A percentile compares a stretch with the other conserved stretches of the same genome.
Conservation (phyloP, 2,329 filamentous ascomycete species). For the Aspergillus floridensis region DNA sequence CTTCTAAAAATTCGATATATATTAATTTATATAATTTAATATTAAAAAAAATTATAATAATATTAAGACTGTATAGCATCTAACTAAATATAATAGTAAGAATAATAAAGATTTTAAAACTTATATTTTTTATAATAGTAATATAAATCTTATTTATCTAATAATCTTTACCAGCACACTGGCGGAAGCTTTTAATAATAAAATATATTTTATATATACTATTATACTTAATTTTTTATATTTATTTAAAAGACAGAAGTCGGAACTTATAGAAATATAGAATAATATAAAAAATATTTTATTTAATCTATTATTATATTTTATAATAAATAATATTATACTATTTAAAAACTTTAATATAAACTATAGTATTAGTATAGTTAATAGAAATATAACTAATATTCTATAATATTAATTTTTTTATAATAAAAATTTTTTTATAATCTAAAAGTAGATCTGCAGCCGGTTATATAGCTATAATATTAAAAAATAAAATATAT, state of each 20-base stretch:
- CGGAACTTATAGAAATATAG: background rate
- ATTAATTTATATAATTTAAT: background rate
- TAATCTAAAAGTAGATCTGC: background rate
- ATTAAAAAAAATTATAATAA: background rate
- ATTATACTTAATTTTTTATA: background rate
- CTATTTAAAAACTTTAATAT: background rate
- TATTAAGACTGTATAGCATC: background rate
- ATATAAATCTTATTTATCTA: background rate
- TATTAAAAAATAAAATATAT: background rate
- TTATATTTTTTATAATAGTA: background rate
- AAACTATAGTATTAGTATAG: too few relatives aligned
- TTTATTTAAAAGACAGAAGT: background rate
- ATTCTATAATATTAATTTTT: background rate
- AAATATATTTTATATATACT: background rate
- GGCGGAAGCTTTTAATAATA: background rate
- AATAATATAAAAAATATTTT: background rate
- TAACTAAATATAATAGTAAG: background rate
- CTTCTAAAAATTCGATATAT: background rate
- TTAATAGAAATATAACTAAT: too few relatives aligned
- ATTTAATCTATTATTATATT: background rate
- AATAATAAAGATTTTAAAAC: background rate
- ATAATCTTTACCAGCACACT: background rate
- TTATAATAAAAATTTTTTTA: background rate
- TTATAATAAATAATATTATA: too few relatives aligned
- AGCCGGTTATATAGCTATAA: background rate